phyloP scores from a whole-genome alignment of 1,139 yeast species.

The Arxiozyma slooffiae region DNA sequence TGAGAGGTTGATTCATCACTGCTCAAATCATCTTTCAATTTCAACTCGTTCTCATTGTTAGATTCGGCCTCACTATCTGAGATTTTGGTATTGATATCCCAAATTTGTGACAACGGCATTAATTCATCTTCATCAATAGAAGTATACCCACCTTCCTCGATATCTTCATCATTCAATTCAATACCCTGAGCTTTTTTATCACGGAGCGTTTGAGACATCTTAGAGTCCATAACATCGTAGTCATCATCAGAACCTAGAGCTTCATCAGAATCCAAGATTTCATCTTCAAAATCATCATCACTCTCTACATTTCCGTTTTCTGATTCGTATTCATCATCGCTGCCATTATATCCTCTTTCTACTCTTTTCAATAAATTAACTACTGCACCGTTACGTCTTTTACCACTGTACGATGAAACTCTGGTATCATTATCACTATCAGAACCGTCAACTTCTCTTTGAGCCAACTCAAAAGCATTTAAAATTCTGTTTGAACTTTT shows the following conservation, averaged over 20 bases:
- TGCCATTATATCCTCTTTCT: constrained; percentile 13
- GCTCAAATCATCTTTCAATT: constrained; percentile 9
- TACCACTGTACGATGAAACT: constrained; percentile 14
- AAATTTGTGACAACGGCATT: constrained; percentile 70
- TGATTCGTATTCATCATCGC: constrained; percentile 19
- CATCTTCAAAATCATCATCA: constrained; percentile 47
- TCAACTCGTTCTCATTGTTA: constrained; percentile 28
- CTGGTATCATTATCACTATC: constrained; percentile 31
- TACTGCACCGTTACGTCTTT: constrained; percentile 28
- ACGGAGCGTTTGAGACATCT: constrained; percentile 58
- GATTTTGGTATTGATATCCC: constrained; percentile 42
- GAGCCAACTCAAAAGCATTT: constrained; percentile 46
- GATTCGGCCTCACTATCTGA: constrained; percentile 37
- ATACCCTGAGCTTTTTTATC: constrained; percentile 35
- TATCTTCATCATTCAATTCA: constrained; percentile 18
- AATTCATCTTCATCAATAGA: constrained; percentile 64
- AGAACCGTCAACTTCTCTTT: constrained; percentile 32
- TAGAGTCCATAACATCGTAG: constrained; percentile 54
- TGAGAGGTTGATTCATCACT: constrained; percentile 1
- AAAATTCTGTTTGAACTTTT: constrained; percentile 31
- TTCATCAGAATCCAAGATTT: constrained; percentile 67
- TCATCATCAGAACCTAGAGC: constrained; percentile 72
- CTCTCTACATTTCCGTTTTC: constrained; percentile 25
- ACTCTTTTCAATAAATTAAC: constrained; percentile 32
- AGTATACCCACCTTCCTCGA: constrained; percentile 38